Base-by-base conservation (phyloP, 371 early-diverging fungal species). In the Mortierella sp. region DNA sequence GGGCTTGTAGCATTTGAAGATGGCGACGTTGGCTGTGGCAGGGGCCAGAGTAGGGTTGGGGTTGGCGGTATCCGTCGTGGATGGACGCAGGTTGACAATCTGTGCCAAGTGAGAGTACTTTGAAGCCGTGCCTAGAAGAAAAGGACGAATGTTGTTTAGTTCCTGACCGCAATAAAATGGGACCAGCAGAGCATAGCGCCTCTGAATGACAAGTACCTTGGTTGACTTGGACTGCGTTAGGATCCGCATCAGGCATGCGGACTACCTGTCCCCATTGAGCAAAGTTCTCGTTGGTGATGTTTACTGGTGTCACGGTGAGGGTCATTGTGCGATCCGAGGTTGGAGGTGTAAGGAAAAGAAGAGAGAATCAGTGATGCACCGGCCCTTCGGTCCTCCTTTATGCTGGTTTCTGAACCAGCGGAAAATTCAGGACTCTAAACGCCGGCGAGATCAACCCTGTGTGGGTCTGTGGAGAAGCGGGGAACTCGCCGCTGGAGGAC, bases 241-340 rank as follows among this genome's bases (percentile, higher is more conserved):
- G 63, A 49, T 69, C 70, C 0, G 65, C 63, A 19, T 63, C 57
- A 22, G 73, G 66, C 22, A 85, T 60, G 43, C 90, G 88, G 31
- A 93, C 87, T 13, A 93, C 94, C 56, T 92, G 88, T 40, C 94
- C 94, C 81, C 85, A 93, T 3, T 88, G 84, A 25, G 80, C 80
- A 78, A 88, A 92, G 46, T 79, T 83, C 46, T 90, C 91, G 48
- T 84, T 74, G 27, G 91, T 89, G 57, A 93, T 82, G 0, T 89
- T 85, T 40, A 84, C 77, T 3, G 90, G 87, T 4, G 34, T 34
- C 7, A 34, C 10, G 34, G 34, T 34, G 34, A 10, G 4, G 34
- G 34, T 34, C 34, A 34, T 34, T 4, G 34, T 34, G 34, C 10
- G 34, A 34, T 34, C 34, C 10, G 34, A n/a, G n/a, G 34, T 34